Base-by-base conservation (phyloP, 441 rosid genomes). In the Oxalis stricta region DNA sequence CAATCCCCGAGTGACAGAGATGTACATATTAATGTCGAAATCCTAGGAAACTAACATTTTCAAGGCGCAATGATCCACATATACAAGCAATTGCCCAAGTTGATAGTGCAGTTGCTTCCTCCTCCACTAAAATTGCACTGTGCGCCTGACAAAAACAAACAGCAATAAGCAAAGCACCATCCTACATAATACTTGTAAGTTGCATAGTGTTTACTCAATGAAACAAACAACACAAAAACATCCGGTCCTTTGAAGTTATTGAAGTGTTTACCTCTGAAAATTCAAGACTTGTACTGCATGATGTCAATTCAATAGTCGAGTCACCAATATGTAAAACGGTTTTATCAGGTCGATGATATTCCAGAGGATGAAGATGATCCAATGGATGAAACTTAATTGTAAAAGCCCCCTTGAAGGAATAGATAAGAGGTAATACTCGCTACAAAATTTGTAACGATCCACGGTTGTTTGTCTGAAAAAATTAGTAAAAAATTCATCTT, bases 41-140 rank as follows among this genome's bases (percentile, higher is more conserved):
- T n/a, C 8, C 10, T 23, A 21, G 2, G 22, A 54, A 28, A 46
- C 63, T 66, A 63, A 85, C 98, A 43, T 80, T 63, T 62, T 91
- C 98, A 51, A 91, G 94, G 35, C 94, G 77, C 58, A 91, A 68
- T 55, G 94, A 77, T 53, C 96, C 98, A 58, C 94, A 91, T 66
- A 83, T 60, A 52, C 84, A 72, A 44, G 98, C 89, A 51, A 91
- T 66, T 50, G 98, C 76, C 93, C 98, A 91, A 22, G 70, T 72
- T 41, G 98, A 91, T 45, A 91, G 53, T 29, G 98, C 81, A 55
- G 67, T 64, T 28, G 95, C 89, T 72, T 91, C 98, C 71, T 91
- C 98, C 73, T 83, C 96, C 10, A 70, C 83, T 55, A 64, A 58
- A 32, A 85, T 74, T 28, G 94, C 83, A 52, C 58, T 57, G 47